These are phyloP conservation scores for Sambucus nigra DNA, from an alignment of 129 eudicot species.

Conservation along the genomic window DNA sequence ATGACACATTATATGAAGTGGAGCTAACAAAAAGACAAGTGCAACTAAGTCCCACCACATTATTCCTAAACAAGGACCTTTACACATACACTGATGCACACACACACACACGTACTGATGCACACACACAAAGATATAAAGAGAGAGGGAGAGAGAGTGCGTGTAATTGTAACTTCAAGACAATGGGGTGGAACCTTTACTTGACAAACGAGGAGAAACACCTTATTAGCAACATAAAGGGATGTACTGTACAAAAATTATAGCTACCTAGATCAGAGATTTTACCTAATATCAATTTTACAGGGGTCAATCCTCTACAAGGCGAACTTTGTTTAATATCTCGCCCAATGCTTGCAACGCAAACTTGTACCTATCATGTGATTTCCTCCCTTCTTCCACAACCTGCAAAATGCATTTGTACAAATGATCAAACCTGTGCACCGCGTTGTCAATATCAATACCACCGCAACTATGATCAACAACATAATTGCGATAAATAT, in stretches of 20 bases:
- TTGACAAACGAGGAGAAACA: no score
- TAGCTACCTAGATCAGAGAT: not conserved
- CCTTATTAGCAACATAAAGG: no score
- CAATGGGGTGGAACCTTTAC: no score
- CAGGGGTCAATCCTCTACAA: slow-evolving; percentile 8
- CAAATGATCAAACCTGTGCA: slow-evolving; percentile 32
- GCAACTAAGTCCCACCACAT: no score
- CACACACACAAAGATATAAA: no score
- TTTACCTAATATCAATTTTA: not conserved
- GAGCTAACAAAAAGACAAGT: no score
- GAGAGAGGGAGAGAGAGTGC: no score
- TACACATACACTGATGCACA: no score
- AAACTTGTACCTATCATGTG: slow-evolving; percentile 21
- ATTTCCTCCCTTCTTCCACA: slow-evolving; percentile 32
- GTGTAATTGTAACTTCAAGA: no score
- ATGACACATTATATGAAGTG: no score
- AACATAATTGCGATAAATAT: slow-evolving; percentile 12
- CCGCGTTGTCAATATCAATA: slow-evolving; percentile 23
- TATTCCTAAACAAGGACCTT: no score
- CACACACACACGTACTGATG: no score
- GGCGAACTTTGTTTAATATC: slow-evolving; percentile 18
- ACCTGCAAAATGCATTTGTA: slow-evolving; percentile 23
- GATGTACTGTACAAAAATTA: not conserved
- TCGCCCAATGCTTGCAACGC: slow-evolving; percentile 20
- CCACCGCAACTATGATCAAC: slow-evolving; percentile 15